Percentiles rank a stretch among this genome's conserved stretches.
Evolutionary conservation across 2,329 filamentous ascomycete genomes (phyloP).

Genomic region (Clarireedia hainanense): DNA sequence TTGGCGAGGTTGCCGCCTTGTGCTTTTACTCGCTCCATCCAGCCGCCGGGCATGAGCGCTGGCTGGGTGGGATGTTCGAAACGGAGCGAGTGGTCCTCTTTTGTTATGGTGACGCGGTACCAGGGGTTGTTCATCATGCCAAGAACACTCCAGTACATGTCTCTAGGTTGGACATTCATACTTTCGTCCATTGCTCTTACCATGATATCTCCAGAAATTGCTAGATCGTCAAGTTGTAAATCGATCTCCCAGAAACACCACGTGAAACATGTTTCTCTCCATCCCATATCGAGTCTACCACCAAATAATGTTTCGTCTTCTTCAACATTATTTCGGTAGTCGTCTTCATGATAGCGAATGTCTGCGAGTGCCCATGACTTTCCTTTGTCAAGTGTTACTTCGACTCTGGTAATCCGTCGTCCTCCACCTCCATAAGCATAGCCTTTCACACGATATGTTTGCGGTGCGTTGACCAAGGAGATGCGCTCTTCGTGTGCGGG

Average conservation of each 20-base stretch:
- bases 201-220: conserved; percentile 61
- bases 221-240: conserved; percentile 54
- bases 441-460: conserved; percentile 60
- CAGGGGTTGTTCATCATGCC: conserved; percentile 99
- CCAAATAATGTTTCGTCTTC: conserved; percentile 62
- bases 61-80: conserved; percentile 91
- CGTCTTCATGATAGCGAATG: conserved; percentile 78
- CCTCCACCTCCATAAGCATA: conserved; percentile 89
- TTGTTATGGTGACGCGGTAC: conserved; percentile 73
- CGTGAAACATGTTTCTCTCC: conserved; percentile 76
- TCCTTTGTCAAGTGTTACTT: conserved; percentile 77
- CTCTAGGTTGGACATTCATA: conserved; percentile 77
- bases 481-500: conserved; percentile 71
- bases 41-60: conserved; percentile 67
- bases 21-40: conserved; percentile 91
- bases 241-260: conserved; percentile 88
- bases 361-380: conserved; percentile 71
- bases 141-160: conserved; percentile 93
- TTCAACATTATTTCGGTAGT: conserved; percentile 56
- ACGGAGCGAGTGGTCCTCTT: conserved; percentile 53
- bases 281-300: conserved; percentile 70
- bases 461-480: conserved; percentile 36
- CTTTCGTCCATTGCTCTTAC: conserved; percentile 85
- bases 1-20: conserved; percentile 72
- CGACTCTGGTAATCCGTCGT: conserved; percentile 72